Conservation (phyloP, 2,329 filamentous ascomycete species). For the Aspergillus neoniger region DNA sequence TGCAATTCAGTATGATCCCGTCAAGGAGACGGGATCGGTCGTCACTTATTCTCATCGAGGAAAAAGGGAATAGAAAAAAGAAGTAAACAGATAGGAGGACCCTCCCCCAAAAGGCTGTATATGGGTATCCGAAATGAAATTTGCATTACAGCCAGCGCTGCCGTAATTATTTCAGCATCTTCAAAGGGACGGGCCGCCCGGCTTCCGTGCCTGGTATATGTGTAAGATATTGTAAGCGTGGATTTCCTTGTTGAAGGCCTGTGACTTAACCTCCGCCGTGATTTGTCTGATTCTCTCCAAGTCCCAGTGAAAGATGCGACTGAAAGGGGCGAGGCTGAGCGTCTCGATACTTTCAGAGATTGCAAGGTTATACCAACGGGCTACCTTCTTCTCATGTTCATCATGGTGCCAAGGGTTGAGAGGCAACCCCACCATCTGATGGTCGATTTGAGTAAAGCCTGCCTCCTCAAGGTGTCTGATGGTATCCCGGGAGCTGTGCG, state of each 20-base stretch:
- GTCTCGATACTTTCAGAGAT: constrained; percentile 73
- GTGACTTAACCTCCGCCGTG: constrained; percentile 62
- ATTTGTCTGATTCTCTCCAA: constrained; percentile 65
- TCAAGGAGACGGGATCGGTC: no score
- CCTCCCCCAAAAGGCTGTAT: no score
- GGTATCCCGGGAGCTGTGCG: constrained; percentile 61
- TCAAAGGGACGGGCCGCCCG: constrained; percentile 20
- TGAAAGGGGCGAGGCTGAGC: constrained; percentile 72
- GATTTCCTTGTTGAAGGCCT: constrained; percentile 68
- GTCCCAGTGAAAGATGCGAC: constrained; percentile 63
- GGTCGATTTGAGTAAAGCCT: constrained; percentile 79
- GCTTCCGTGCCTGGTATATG: constrained; percentile 47
- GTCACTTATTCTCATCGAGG: no score
- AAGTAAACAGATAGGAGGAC: no score
- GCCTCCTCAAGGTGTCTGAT: constrained; percentile 63
- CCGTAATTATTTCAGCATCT: neutral
- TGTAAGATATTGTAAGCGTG: constrained; percentile 66
- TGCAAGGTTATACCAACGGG: constrained; percentile 80
- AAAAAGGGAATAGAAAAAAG: no score
- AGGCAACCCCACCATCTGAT: constrained; percentile 68
- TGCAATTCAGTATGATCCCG: no score
- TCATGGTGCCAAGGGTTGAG: constrained; percentile 73
- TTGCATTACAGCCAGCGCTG: neutral
- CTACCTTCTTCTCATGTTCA: constrained; percentile 66
- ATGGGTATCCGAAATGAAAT: neutral